Evolutionary conservation across 192 early-diverging fungal species (phyloP).

Genomic region (Coemansia sp.): DNA sequence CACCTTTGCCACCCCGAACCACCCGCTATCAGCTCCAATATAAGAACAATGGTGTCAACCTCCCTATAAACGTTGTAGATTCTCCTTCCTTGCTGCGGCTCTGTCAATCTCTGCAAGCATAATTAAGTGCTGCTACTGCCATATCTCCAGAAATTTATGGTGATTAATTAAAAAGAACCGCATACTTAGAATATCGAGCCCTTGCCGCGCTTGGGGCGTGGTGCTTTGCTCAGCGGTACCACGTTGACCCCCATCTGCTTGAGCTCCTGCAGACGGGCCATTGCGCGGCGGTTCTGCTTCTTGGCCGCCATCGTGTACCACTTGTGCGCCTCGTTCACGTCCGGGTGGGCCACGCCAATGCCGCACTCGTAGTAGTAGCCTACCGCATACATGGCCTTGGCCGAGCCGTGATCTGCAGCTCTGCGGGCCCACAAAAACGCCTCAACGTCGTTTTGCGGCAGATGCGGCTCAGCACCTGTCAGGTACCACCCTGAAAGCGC

Average conservation of each 20-base stretch:
- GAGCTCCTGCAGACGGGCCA: conserved; percentile 78
- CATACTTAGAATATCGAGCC: conserved; percentile 44
- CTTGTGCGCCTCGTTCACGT: conserved; percentile 75
- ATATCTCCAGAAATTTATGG: too few species aligned
- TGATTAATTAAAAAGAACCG: too few species aligned
- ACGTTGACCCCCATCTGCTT: conserved; percentile 60
- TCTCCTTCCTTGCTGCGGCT: too few species aligned
- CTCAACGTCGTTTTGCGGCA: conserved; percentile 88
- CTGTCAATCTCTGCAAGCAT: too few species aligned
- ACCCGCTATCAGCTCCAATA: too few species aligned
- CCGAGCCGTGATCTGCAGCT: conserved; percentile 90
- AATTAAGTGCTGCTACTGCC: too few species aligned
- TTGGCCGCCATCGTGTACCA: conserved; percentile 89
- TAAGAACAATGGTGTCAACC: too few species aligned
- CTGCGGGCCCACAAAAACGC: conserved; percentile 98
- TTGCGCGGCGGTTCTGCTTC: conserved; percentile 80
- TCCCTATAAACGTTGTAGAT: too few species aligned
- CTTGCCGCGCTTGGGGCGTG: conserved; percentile 46
- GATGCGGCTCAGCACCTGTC: conserved; percentile 85
- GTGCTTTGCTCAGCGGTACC: conserved; percentile 1
- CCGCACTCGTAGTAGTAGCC: conserved; percentile 93
- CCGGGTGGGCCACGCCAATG: conserved; percentile 69
- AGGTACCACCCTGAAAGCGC: conserved; percentile 98
- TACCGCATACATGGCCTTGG: conserved; percentile 96
- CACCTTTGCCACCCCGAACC: too few species aligned